Conservation (phyloP, 1,139 yeast genomes). For the Citeromyces siamensis region DNA sequence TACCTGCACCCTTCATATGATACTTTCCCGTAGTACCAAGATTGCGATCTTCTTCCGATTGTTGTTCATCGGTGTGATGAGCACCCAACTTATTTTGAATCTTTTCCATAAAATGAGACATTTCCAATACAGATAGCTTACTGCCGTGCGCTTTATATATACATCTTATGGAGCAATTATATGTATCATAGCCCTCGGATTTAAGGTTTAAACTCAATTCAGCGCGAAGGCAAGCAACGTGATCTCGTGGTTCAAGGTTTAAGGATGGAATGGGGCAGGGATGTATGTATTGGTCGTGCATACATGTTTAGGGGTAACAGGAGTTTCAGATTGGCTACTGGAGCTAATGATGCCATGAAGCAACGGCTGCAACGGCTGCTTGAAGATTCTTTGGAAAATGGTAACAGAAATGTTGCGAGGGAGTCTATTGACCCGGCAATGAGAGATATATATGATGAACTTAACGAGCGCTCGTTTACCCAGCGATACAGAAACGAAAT, state of each 20-base stretch:
- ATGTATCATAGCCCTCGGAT: too few relatives aligned
- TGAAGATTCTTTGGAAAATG: slow-evolving; percentile 21
- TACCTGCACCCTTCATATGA: slow-evolving; percentile 1
- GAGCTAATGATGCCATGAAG: slow-evolving; percentile 13
- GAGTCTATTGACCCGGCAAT: slow-evolving; percentile 10
- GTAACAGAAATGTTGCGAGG: slow-evolving; percentile 6
- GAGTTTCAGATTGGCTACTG: neutral
- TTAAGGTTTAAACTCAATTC: too few relatives aligned
- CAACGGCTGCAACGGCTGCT: slow-evolving; percentile 25
- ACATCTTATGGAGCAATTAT: too few relatives aligned
- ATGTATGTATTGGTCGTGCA: too few relatives aligned
- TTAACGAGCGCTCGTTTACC: slow-evolving; percentile 20
- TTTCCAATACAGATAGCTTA: neutral
- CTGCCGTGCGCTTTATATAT: too few relatives aligned
- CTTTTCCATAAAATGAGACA: neutral
- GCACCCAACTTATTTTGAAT: neutral
- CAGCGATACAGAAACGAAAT: slow-evolving; percentile 24
- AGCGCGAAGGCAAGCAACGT: too few relatives aligned
- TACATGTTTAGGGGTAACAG: too few relatives aligned
- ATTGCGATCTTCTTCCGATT: neutral
- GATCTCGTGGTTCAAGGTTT: too few relatives aligned
- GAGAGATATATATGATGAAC: slow-evolving; percentile 12
- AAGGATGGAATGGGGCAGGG: too few relatives aligned
- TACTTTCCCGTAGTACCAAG: slow-evolving; percentile 3
- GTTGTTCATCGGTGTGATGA: neutral